Base-by-base conservation (phyloP, 108 stramenopile species). In the Skeletonema grethae region DNA sequence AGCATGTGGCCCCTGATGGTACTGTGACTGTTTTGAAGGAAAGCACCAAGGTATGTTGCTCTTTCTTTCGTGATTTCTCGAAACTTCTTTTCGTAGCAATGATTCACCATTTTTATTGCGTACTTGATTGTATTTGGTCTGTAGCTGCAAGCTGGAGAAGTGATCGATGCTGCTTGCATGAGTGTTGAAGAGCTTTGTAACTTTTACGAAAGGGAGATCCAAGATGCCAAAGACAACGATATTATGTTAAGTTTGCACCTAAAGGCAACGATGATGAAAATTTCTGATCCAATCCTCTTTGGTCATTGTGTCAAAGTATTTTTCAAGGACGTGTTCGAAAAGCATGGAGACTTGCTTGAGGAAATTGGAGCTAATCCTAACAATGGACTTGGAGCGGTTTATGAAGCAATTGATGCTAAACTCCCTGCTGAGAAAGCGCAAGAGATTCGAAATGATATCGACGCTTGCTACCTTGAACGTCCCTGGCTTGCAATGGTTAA, bases 241-340 rank as follows among this genome's bases (percentile, higher is more conserved):
- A 80, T 87, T 31, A 64, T 92, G 60, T 80, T 90, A 12, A 89
- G 88, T 73, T 80, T 90, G 69, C 96, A 97, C 69, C 82, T 97
- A 13, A 97, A 97, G 75, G 96, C 96, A 29, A 97, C 96, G 57
- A 97, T 97, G 96, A 97, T 97, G 96, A 97, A 97, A 82, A 84
- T 97, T 11, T 86, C 85, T 32, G 96, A 97, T 73, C 96, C 96
- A 2, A 95, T 97, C 81, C 84, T 97, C 78, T 97, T 97, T 76
- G 96, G 96, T 53, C 90, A 91, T 77, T 89, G 88, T 59, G 95
- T 97, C 61, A 87, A 82, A 53, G 90, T 88, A 31, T 97, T 85
- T 76, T 97, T 86, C 83, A 90, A 89, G 81, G 86, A 87, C 59
- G 93, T 90, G 22, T 97, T 93, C 70, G 91, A 84, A 20, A 97